Evolutionary conservation across 2,329 filamentous ascomycete genomes (phyloP).

Genomic region (Apiospora sp.): DNA sequence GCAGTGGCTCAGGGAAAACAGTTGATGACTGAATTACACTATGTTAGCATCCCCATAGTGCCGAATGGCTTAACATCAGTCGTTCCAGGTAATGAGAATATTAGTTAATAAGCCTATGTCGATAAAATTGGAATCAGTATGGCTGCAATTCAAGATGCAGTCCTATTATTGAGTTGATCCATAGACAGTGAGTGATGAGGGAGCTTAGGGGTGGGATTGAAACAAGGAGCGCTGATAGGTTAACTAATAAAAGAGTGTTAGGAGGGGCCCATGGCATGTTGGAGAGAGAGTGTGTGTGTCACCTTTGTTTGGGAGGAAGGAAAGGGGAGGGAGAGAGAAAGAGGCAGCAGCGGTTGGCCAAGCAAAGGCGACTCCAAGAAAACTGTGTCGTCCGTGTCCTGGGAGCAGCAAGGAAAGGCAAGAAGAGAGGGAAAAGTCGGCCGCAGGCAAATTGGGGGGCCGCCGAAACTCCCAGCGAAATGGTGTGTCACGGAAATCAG

Average conservation of each 20-base stretch:
- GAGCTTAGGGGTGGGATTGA: background rate
- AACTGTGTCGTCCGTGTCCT: slow-evolving; percentile 27
- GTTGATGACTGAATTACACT: background rate
- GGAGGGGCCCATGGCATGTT: slow-evolving; percentile 13
- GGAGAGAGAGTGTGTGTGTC: background rate
- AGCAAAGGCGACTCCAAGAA: slow-evolving; percentile 35
- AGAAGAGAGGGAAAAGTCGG: slow-evolving; percentile 33
- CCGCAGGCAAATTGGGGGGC: slow-evolving; percentile 19
- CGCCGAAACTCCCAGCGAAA: slow-evolving; percentile 40
- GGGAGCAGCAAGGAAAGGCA: slow-evolving; percentile 27
- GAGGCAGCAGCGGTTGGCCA: slow-evolving; percentile 7
- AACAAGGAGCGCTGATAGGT: slow-evolving; percentile 23
- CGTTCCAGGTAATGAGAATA: background rate
- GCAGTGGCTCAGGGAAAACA: background rate
- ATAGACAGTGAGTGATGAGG: too few relatives aligned
- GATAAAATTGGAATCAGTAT: background rate
- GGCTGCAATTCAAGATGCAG: background rate
- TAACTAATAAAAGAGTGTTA: slow-evolving; percentile 1
- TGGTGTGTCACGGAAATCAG: slow-evolving; percentile 41
- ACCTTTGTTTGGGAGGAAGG: slow-evolving; percentile 26
- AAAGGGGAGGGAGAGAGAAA: background rate
- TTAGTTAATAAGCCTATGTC: background rate
- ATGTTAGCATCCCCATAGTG: background rate
- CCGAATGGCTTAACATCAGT: background rate
- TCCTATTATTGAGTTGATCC: background rate